Percentiles rank a stretch among this genome's conserved stretches.
Evolutionary conservation across 202 grass and related monocot genomes (phyloP).

Genomic region (Dendrocalamus latiflorus): DNA sequence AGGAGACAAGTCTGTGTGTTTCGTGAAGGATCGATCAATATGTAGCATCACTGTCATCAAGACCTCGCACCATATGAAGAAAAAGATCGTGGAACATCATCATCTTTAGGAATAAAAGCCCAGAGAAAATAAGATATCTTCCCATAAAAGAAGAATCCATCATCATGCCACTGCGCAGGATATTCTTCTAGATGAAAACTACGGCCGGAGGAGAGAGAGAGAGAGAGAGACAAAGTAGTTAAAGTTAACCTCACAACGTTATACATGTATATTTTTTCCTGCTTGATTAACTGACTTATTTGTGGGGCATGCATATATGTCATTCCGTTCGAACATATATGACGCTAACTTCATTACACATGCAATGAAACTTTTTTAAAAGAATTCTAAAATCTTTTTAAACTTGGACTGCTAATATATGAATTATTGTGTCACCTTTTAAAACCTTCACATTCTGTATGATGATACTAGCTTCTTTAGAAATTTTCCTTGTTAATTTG

Average conservation of each 20-base stretch:
- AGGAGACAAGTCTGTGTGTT: background rate
- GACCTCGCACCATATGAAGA: slow-evolving; percentile 27
- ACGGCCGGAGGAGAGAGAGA: background rate
- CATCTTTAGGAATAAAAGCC: background rate
- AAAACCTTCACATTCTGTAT: too few species aligned
- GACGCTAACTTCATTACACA: too few species aligned
- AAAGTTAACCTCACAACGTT: background rate
- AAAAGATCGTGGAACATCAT: slow-evolving; percentile 12
- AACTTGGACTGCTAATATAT: too few species aligned
- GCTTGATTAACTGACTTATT: too few species aligned
- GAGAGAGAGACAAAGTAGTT: background rate
- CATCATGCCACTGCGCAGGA: background rate
- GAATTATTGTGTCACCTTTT: too few species aligned
- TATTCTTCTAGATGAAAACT: slow-evolving; percentile 33
- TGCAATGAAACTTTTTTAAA: too few species aligned
- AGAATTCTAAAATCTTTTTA: too few species aligned
- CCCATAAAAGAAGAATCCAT: background rate
- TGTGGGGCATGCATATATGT: too few species aligned
- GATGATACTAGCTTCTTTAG: too few species aligned
- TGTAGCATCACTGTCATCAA: slow-evolving; percentile 1
- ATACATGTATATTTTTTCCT: background rate
- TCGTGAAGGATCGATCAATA: background rate
- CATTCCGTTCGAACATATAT: too few species aligned
- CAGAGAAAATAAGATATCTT: slow-evolving; percentile 4
- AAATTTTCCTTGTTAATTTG: too few species aligned